Conservation (phyloP, 805 yeast species). For the Ogataea glucozyma region DNA sequence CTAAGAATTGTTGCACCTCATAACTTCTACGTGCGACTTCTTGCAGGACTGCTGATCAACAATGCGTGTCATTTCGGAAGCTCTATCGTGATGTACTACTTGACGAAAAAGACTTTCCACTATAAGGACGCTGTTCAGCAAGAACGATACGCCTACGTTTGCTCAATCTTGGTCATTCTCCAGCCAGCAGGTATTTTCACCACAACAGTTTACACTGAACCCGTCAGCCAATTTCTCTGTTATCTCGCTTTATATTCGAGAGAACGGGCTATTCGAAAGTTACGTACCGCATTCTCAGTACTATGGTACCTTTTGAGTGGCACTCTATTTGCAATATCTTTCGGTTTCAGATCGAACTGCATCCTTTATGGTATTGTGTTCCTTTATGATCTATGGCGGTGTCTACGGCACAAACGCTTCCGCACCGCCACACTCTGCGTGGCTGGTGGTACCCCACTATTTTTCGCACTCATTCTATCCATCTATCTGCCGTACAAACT, state of each 20-base stretch:
- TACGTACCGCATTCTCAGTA: too few relatives aligned
- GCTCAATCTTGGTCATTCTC: slow-evolving; percentile 47
- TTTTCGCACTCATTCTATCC: slow-evolving; percentile 44
- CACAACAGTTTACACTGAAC: slow-evolving; percentile 75
- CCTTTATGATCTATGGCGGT: slow-evolving; percentile 51
- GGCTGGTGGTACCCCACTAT: slow-evolving; percentile 61
- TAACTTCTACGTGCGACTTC: slow-evolving; percentile 46
- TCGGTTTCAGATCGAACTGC: slow-evolving; percentile 74
- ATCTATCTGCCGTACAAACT: slow-evolving; percentile 54
- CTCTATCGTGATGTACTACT: slow-evolving; percentile 46
- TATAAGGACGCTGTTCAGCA: slow-evolving; percentile 2
- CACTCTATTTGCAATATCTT: slow-evolving; percentile 52
- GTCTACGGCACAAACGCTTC: slow-evolving; percentile 14
- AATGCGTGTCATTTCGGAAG: slow-evolving; percentile 54
- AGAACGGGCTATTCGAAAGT: slow-evolving; percentile 20
- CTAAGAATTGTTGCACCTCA: slow-evolving; percentile 23
- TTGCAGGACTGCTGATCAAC: slow-evolving; percentile 49
- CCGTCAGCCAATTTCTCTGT: slow-evolving; percentile 61
- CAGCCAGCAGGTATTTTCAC: slow-evolving; percentile 83
- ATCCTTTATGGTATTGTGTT: slow-evolving; percentile 69
- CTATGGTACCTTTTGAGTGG: slow-evolving; percentile 49
- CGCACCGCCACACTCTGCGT: slow-evolving; percentile 30
- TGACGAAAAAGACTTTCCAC: slow-evolving; percentile 40
- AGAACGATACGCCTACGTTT: slow-evolving; percentile 14
- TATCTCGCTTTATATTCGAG: slow-evolving; percentile 57